phyloP scores from a whole-genome alignment of 192 early-diverging fungal species.

The Podila minutissima region DNA sequence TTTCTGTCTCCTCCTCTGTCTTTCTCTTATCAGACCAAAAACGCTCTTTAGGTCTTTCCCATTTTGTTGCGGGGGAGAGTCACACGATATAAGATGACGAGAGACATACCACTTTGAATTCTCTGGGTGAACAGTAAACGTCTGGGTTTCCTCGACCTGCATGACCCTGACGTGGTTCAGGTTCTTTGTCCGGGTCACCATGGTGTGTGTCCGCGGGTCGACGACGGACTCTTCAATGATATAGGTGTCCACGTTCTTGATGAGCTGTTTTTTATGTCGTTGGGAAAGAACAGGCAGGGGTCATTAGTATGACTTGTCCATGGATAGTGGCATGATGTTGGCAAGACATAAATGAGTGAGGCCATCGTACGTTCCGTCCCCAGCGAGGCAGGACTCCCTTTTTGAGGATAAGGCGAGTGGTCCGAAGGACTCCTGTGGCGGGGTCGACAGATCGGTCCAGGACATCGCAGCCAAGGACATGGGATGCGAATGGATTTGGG shows the following conservation, averaged over 20 bases:
- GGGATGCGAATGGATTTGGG: constrained; percentile 97
- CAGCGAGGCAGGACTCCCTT: constrained; percentile 88
- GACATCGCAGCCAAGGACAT: constrained; percentile 96
- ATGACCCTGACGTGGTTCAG: constrained; percentile 93
- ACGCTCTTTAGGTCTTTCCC: too few species aligned
- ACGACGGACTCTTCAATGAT: constrained; percentile 92
- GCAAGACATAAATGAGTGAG: too few species aligned
- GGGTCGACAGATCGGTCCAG: constrained; percentile 86
- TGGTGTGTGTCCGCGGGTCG: constrained; percentile 76
- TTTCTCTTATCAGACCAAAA: too few species aligned
- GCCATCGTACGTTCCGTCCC: constrained; percentile 67
- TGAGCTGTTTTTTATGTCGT: constrained; percentile 58
- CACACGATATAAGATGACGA: neutral
- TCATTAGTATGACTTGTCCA: too few species aligned
- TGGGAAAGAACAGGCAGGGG: too few species aligned
- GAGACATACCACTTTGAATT: constrained; percentile 50
- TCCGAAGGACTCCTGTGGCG: constrained; percentile 80
- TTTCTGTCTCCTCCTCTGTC: too few species aligned
- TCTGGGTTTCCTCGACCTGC: constrained; percentile 94
- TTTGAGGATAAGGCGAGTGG: constrained; percentile 92
- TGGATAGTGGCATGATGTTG: too few species aligned
- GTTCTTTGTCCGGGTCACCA: constrained; percentile 89
- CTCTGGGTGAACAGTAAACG: constrained; percentile 65
- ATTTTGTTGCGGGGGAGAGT: too few species aligned
- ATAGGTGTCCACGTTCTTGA: constrained; percentile 86